phyloP scores from a whole-genome alignment of 176 grass and related monocot species.

The Cenchrus fungigraminus region DNA sequence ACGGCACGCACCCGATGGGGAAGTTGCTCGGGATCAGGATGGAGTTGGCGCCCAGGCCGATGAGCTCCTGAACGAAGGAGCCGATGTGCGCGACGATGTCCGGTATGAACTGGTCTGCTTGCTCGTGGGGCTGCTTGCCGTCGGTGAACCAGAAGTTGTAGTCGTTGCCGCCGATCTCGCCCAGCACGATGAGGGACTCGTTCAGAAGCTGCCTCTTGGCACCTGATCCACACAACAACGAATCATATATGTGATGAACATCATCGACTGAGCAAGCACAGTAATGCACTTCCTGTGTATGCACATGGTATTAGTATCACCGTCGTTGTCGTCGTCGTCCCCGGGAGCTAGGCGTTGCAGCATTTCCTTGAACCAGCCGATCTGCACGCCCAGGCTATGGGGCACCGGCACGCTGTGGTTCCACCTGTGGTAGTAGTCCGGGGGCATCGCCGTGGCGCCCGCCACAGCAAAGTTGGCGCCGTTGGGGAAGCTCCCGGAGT shows the following conservation, averaged over 20 bases:
- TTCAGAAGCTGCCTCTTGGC: not conserved
- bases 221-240: not conserved
- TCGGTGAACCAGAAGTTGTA: not conserved
- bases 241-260: not conserved
- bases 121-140: not conserved
- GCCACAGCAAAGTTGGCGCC: conserved; percentile 69
- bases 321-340: not conserved
- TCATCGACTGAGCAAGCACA: not conserved
- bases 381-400: conserved; percentile 30
- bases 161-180: not conserved
- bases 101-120: not conserved
- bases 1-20: conserved; percentile 50
- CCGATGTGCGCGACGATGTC: not conserved
- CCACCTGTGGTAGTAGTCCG: conserved; percentile 36
- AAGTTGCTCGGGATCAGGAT: conserved; percentile 56
- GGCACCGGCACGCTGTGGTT: not conserved
- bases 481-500: conserved; percentile 30
- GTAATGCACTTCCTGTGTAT: not conserved
- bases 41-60: conserved; percentile 50
- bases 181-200: not conserved
- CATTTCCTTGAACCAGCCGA: conserved; percentile 54
- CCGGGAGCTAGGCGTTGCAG: conserved; percentile 41
- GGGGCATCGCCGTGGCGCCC: conserved; percentile 39
- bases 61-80: not conserved
- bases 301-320: not conserved